Conservation (phyloP, 805 yeast species). For the Ogataea nakhonphanomensis region DNA sequence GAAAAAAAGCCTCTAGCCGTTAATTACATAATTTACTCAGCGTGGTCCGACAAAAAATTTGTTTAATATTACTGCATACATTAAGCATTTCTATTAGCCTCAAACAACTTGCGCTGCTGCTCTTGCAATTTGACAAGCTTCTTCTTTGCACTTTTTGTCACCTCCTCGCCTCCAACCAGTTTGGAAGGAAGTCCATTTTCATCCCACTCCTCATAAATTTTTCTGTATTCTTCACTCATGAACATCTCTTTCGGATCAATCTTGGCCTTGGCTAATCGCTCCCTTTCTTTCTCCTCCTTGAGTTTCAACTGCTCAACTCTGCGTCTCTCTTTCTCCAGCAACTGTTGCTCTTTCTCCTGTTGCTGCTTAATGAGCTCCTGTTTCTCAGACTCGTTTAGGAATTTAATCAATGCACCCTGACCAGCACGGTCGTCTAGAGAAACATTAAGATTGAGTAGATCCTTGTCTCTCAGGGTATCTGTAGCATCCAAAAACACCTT, state of each 20-base stretch:
- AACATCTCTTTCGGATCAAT: slow-evolving; percentile 73
- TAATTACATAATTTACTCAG: too few species aligned
- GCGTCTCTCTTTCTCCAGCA: slow-evolving; percentile 36
- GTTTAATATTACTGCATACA: neutral
- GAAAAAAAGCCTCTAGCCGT: too few species aligned
- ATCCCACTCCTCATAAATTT: slow-evolving; percentile 70
- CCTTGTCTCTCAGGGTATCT: slow-evolving; percentile 71
- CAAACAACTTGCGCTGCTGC: slow-evolving; percentile 77
- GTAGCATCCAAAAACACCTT: slow-evolving; percentile 60
- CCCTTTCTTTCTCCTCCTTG: slow-evolving; percentile 61
- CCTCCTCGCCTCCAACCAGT: slow-evolving; percentile 73
- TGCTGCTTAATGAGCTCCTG: slow-evolving; percentile 60
- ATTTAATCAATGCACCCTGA: slow-evolving; percentile 77
- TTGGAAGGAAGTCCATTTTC: slow-evolving; percentile 78
- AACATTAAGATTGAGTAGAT: slow-evolving; percentile 70
- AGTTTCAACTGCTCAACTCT: slow-evolving; percentile 58
- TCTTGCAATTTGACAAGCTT: slow-evolving; percentile 76
- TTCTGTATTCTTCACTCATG: slow-evolving; percentile 40
- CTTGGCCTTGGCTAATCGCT: slow-evolving; percentile 63
- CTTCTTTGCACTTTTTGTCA: slow-evolving; percentile 82
- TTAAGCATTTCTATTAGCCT: slow-evolving; percentile 36
- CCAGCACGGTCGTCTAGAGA: slow-evolving; percentile 86
- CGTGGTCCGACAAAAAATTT: neutral
- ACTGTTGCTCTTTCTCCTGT: slow-evolving; percentile 51
- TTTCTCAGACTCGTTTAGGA: slow-evolving; percentile 67